Base-by-base conservation (phyloP, 345 rosid genomes). In the Iberis pinnata region DNA sequence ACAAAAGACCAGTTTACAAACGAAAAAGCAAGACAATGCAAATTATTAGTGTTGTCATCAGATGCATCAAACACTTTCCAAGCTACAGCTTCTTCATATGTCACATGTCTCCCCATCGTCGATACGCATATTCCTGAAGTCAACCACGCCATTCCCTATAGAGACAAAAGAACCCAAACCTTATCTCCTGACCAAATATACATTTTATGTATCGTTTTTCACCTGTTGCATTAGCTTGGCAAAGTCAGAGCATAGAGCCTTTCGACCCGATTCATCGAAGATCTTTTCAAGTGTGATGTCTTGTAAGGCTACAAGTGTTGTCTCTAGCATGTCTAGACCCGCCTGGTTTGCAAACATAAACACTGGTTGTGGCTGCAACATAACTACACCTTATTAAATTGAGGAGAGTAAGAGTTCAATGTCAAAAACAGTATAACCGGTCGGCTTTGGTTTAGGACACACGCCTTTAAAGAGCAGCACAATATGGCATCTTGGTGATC, bases 291-390 rank as follows among this genome's bases (percentile, higher is more conserved):
- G 84, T 85, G 73, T 84, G 33, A 90, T 87, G 58, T 87, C 98
- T 62, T 90, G 98, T 68, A 87, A 96, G 60, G 95, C 87, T 47
- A 90, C 92, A 1, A 90, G 80, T 3, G 98, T 88, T 0, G 98
- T 92, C 72, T 92, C 98, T 3, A 92, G 93, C 96, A 92, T 92
- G 78, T 88, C 96, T 9, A 92, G 84, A 47, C 98, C 98, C 1
- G 95, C 95, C 74, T 88, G 96, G 76, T 90, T 90, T 6, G 96
- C 89, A 22, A 84, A 88, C 43, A 83, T 84, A 56, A 82, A 90
- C 40, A 83, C 82, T 1, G 96, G 87, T 22, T 49, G 86, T 80
- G 3, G 82, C 89, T 22, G 25, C 25, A 22, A 6, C 6, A 22
- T 22, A 22, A 22, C 25, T 6, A 3, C 3, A 22, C 25, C 25